A percentile compares a stretch with the other conserved stretches of the same genome.
Evolutionary conservation across 129 eudicot genomes (phyloP).

Genomic region (Escallonia rubra): DNA sequence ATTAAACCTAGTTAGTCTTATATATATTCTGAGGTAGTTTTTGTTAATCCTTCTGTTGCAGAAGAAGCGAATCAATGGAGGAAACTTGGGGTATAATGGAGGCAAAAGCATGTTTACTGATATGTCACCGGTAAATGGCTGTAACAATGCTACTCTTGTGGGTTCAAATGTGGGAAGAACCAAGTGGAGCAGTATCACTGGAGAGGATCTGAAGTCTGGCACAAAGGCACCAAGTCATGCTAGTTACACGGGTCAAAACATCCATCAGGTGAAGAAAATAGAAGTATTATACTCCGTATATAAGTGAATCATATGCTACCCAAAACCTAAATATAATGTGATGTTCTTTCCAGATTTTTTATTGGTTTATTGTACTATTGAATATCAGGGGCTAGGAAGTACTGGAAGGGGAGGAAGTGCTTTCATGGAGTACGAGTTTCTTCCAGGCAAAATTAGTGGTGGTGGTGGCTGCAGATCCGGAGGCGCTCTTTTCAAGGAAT

Average conservation of each 20-base stretch:
- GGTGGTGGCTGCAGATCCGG: not conserved
- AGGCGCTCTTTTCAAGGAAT: constrained; percentile 15
- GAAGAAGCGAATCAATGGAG: constrained; percentile 49
- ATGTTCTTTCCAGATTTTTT: not conserved
- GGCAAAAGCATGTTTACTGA: constrained; percentile 2
- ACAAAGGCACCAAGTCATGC: not conserved
- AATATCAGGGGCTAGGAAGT: constrained; percentile 27
- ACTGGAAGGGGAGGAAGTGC: constrained; percentile 16
- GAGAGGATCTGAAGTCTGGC: constrained; percentile 1
- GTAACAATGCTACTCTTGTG: not conserved
- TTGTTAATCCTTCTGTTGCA: not conserved
- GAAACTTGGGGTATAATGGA: constrained; percentile 13
- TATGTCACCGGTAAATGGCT: not conserved
- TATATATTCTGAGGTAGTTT: not conserved
- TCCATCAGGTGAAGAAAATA: not conserved
- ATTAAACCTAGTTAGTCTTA: not conserved
- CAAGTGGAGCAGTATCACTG: not conserved
- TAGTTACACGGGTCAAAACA: not conserved
- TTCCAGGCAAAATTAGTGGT: constrained; percentile 37
- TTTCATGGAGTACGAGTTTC: constrained; percentile 67
- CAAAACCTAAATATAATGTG: not conserved
- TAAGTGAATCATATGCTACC: not conserved
- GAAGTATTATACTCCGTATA: no score
- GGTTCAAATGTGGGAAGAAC: not conserved
- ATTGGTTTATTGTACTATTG: not conserved